Percentiles rank a stretch among this genome's conserved stretches.
These are phyloP conservation scores for Trametopsis cervina DNA, from an alignment of 768 basidiomycete genomes.

Conservation along the genomic window DNA sequence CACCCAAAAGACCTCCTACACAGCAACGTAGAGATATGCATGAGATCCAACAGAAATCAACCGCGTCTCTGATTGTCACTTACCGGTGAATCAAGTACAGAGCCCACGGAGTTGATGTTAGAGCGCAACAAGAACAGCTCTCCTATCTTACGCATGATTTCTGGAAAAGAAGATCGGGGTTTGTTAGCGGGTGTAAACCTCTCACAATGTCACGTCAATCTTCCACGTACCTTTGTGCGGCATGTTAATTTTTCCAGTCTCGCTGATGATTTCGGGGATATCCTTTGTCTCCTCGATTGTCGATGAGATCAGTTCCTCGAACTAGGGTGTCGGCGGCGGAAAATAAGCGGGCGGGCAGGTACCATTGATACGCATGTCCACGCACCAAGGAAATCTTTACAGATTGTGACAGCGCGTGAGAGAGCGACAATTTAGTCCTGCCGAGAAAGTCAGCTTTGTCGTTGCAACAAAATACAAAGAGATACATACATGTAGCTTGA, in stretches of 20 bases:
- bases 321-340: conserved; percentile 36
- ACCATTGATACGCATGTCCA: background rate
- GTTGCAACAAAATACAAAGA: conserved; percentile 5
- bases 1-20: conserved; percentile 93
- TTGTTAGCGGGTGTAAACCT: background rate
- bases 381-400: conserved; percentile 90
- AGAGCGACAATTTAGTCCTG: conserved; percentile 94
- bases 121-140: conserved; percentile 89
- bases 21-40: background rate
- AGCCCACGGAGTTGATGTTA: conserved; percentile 93
- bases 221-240: conserved; percentile 58
- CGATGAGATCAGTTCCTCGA: conserved; percentile 85
- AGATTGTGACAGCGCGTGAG: conserved; percentile 92
- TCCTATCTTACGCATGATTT: conserved; percentile 98
- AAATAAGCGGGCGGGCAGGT: background rate
- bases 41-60: conserved; percentile 5
- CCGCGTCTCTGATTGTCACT: conserved; percentile 31
- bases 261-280: conserved; percentile 87
- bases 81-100: conserved; percentile 93
- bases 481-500: conserved; percentile 86
- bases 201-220: conserved; percentile 6
- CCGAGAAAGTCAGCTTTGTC: conserved; percentile 5
- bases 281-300: conserved; percentile 97
- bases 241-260: conserved; percentile 92
- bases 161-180: conserved; percentile 26